phyloP scores from a whole-genome alignment of 2,329 filamentous ascomycete genomes.

The Hypoxylon sp. region DNA sequence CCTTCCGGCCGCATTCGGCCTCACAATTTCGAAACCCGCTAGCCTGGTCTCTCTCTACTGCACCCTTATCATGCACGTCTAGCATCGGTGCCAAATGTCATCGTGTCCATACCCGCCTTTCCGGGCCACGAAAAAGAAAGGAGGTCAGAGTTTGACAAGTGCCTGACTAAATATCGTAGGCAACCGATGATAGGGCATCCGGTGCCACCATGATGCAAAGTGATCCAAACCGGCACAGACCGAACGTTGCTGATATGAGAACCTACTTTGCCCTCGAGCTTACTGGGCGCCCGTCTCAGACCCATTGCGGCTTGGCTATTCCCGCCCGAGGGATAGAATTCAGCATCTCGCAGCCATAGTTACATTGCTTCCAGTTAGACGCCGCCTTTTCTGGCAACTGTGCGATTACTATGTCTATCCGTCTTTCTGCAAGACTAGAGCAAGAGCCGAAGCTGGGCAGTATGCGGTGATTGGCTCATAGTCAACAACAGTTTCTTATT shows the following conservation, averaged over 20 bases:
- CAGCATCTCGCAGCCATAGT: constrained; percentile 31
- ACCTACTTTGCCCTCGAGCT: constrained; percentile 27
- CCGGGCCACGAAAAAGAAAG: constrained; percentile 41
- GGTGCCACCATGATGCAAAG: constrained; percentile 35
- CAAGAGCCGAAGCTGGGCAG: constrained; percentile 31
- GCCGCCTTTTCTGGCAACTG: constrained; percentile 26
- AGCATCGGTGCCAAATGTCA: constrained; percentile 37
- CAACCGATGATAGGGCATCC: constrained; percentile 28
- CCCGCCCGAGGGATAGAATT: constrained; percentile 22
- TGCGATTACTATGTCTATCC: constrained; percentile 32
- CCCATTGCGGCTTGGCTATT: constrained; percentile 33
- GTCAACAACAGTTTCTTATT: constrained; percentile 15
- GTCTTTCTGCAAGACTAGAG: constrained; percentile 31
- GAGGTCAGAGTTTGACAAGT: constrained; percentile 40
- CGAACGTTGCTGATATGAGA: constrained; percentile 30
- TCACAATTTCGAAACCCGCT: constrained; percentile 36
- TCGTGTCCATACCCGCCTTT: constrained; percentile 37
- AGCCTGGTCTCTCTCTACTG: constrained; percentile 30
- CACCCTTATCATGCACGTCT: constrained; percentile 39
- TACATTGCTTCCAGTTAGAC: constrained; percentile 35
- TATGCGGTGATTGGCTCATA: constrained; percentile 28
- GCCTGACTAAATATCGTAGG: constrained; percentile 42
- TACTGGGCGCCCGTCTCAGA: constrained; percentile 26
- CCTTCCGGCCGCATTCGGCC: constrained; percentile 38
- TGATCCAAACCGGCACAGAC: constrained; percentile 28